A percentile compares a stretch with the other conserved stretches of the same genome.
These are phyloP conservation scores for Penicillium palitans DNA, from an alignment of 2,329 filamentous ascomycete genomes.

Conservation along the genomic window DNA sequence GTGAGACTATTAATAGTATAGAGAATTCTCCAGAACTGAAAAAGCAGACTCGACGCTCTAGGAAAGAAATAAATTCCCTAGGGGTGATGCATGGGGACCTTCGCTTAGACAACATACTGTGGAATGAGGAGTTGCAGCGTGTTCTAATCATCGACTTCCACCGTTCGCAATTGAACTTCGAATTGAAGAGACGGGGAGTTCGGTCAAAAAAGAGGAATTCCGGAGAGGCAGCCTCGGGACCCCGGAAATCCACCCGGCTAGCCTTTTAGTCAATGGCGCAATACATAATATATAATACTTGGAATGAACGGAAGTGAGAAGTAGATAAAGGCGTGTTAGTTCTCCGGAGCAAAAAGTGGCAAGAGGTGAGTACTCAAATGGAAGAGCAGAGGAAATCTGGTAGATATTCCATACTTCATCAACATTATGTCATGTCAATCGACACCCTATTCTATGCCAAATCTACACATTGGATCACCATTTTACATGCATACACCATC, in stretches of 20 bases:
- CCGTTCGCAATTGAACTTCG: no score
- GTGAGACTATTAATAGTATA: no score
- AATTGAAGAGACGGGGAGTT: no score
- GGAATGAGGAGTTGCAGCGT: no score
- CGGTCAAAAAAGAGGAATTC: no score
- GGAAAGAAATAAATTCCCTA: no score
- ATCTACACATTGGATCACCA: not conserved
- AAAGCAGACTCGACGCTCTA: no score
- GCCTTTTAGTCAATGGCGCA: not conserved
- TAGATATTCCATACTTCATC: not conserved
- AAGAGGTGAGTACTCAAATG: not conserved
- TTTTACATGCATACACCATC: not conserved
- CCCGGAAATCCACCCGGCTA: not conserved
- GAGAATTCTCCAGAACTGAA: no score
- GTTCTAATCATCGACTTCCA: no score
- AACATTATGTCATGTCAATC: slow-evolving; percentile 5
- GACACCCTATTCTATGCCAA: not conserved
- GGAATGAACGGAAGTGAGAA: not conserved
- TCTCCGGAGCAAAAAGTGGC: not conserved
- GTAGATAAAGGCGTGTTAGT: not conserved
- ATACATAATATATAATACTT: not conserved
- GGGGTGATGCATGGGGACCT: no score
- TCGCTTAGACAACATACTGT: no score
- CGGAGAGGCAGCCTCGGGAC: not conserved
- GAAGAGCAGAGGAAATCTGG: not conserved